Evolutionary conservation across 1,284 basidiomycete species (phyloP), one percentile per base, ranked within the genome.

Genomic region (Cryptococcus deneoformans): DNA sequence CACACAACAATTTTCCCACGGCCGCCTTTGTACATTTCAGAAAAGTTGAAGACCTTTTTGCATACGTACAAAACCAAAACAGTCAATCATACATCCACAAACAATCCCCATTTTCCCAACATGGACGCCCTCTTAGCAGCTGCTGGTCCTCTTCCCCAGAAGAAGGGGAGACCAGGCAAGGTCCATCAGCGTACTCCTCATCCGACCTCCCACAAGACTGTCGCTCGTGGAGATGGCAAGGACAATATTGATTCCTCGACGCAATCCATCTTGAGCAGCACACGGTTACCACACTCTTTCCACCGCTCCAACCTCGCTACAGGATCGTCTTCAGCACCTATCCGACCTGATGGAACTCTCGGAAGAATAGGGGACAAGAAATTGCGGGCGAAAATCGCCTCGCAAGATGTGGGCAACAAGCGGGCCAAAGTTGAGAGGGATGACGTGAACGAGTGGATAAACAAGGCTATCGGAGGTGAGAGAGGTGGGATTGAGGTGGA

Each of bases 101-200:
- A 20, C 20, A 20, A 20, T 20, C 20, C 20, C 20, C 20, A 20
- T 20, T 20, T 20, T 20, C 20, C n/a, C 64, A 64, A 20, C 29
- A 88, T 89, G 86, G 86, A 90, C 70, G 79, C 84, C 9, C 82
- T 91, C 12, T 81, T 90, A 56, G 84, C 87, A 11, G 84, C 85
- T 62, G 87, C 87, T 35, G 81, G 88, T 54, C 83, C 86, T 2
- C 79, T 87, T 37, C 52, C 54, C 14, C 61, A 62, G 29, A 58
- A 53, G 52, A 56, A 59, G 48, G 48, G 55, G 52, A 55, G 57
- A 50, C 24, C 53, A 54, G 40, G 52, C 54, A 46, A 54, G 59
- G 35, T 35, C 39, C 50, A 47, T 53, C 52, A 20, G 16, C 52
- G 54, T 16, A 46, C 45, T 35, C 46, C 47, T 20, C 50, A 50